Percentiles rank a stretch among this genome's conserved stretches.
phyloP scores from a whole-genome alignment of 163 green algal genomes.

The Chlamydomonas reinhardtii region DNA sequence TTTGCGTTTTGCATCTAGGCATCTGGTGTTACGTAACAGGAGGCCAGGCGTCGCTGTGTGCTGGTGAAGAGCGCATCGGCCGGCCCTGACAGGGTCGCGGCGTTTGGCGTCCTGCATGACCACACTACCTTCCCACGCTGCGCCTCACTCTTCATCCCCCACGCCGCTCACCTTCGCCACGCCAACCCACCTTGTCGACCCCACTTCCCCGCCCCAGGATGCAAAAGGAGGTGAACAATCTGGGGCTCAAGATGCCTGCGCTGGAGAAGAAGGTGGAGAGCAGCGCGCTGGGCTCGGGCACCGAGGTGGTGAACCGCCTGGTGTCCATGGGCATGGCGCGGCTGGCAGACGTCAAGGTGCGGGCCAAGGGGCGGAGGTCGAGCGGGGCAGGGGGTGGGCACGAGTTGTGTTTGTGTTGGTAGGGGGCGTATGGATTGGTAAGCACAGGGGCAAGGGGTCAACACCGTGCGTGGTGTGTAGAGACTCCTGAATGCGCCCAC shows the following conservation, averaged over 20 bases:
- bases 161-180: not conserved
- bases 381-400: not conserved
- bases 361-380: not conserved
- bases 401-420: not conserved
- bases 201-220: conserved; percentile 12
- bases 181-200: not conserved
- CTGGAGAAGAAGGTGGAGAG: conserved; percentile 49
- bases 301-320: conserved; percentile 39
- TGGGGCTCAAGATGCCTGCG: conserved; percentile 24
- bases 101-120: no score
- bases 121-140: not conserved
- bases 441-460: no score
- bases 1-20: no score
- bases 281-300: conserved; percentile 21
- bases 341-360: conserved; percentile 35
- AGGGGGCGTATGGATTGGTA: not conserved
- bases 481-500: no score
- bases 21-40: no score
- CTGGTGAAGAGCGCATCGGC: no score
- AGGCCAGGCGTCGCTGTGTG: no score
- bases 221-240: conserved; percentile 11
- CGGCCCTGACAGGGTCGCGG: no score
- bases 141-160: no score
- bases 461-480: no score
- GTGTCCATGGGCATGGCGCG: conserved; percentile 42